Conservation (phyloP, 257 asterid species). For the Anisodus acutangulus region DNA sequence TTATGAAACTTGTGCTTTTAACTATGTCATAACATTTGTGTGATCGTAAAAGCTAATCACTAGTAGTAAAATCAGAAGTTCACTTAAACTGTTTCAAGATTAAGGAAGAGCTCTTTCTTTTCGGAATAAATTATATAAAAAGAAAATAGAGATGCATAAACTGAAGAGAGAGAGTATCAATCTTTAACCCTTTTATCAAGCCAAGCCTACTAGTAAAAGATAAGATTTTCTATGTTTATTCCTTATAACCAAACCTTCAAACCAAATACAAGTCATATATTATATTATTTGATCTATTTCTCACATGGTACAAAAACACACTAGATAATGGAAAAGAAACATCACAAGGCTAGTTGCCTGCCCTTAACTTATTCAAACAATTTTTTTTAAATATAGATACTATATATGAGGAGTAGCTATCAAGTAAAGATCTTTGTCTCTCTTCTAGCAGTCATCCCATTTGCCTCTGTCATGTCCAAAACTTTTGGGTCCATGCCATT, state of each 20-base stretch:
- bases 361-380: neutral
- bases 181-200: neutral
- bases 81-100: no score
- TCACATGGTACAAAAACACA: neutral
- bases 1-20: no score
- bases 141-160: no score
- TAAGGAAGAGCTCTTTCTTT: no score
- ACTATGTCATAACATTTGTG: no score
- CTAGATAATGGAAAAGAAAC: neutral
- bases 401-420: neutral
- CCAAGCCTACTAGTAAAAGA: neutral
- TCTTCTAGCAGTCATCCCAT: neutral
- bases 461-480: neutral
- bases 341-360: neutral
- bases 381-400: neutral
- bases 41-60: no score
- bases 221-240: neutral
- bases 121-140: no score
- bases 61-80: no score
- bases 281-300: neutral
- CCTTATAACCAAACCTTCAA: neutral
- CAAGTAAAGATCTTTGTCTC: conserved; percentile 21
- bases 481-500: neutral
- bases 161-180: no score
- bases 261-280: neutral